Evolutionary conservation across 331 rosid genomes (phyloP).

Genomic region (Spiraea crenata): DNA sequence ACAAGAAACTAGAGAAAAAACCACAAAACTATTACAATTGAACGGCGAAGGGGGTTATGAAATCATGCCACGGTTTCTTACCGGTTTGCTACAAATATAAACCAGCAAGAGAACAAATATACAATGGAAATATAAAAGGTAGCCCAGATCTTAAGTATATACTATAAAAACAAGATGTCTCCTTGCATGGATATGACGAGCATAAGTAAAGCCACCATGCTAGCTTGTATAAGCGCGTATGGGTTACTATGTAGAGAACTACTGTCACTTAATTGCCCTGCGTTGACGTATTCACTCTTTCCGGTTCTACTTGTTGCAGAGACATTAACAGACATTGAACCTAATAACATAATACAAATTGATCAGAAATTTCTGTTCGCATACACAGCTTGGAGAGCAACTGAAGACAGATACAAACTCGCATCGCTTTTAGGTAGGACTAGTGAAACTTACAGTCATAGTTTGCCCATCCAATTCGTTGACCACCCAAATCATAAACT

Average conservation of each 20-base stretch:
- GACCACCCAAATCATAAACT: slow-evolving; percentile 83
- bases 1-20: neutral
- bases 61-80: slow-evolving; percentile 28
- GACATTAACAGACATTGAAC: slow-evolving; percentile 81
- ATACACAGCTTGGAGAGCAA: neutral
- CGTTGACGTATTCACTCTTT: slow-evolving; percentile 71
- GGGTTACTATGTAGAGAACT: slow-evolving; percentile 35
- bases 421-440: slow-evolving; percentile 1
- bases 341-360: slow-evolving; percentile 35
- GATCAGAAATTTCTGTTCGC: slow-evolving; percentile 21
- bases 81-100: slow-evolving; percentile 40
- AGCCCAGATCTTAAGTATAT: slow-evolving; percentile 17
- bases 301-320: slow-evolving; percentile 61
- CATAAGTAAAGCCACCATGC: slow-evolving; percentile 48
- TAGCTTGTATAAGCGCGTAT: slow-evolving; percentile 24
- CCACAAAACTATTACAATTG: slow-evolving; percentile 25
- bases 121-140: slow-evolving; percentile 25
- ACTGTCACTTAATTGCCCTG: slow-evolving; percentile 64
- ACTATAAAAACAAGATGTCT: slow-evolving; percentile 51
- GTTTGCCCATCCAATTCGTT: slow-evolving; percentile 91
- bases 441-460: slow-evolving; percentile 82
- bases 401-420: neutral
- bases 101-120: slow-evolving; percentile 44
- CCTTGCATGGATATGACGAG: slow-evolving; percentile 36
- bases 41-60: slow-evolving; percentile 26